phyloP scores from a whole-genome alignment of 2,329 filamentous ascomycete genomes.

The Monosporascus sp. region DNA sequence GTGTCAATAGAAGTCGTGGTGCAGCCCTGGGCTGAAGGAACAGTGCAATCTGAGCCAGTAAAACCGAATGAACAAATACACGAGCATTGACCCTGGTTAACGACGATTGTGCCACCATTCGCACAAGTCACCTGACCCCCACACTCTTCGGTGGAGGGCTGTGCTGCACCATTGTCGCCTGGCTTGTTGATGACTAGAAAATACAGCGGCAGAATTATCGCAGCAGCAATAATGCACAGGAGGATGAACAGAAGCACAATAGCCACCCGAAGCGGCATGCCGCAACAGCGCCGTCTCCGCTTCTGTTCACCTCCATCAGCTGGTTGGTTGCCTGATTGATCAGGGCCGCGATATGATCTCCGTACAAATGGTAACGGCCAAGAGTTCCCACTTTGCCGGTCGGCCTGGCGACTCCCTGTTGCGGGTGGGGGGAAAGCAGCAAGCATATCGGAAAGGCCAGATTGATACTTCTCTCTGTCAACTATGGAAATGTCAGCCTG shows the following conservation, averaged over 20 bases:
- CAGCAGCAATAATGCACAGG: conserved; percentile 69
- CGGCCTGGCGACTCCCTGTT: conserved; percentile 32
- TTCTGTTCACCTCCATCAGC: conserved; percentile 6
- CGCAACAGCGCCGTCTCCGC: conserved; percentile 65
- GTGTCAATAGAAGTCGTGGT: conserved; percentile 43
- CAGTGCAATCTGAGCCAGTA: conserved; percentile 52
- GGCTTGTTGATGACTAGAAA: conserved; percentile 55
- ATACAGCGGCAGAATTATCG: conserved; percentile 71
- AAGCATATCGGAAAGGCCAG: conserved; percentile 58
- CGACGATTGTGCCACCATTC: conserved; percentile 75
- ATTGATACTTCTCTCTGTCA: conserved; percentile 39
- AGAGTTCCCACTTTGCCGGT: conserved; percentile 40
- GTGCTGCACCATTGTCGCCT: conserved; percentile 23
- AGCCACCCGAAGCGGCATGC: conserved; percentile 75
- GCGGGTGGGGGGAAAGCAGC: conserved; percentile 60
- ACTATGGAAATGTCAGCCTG: conserved; percentile 21
- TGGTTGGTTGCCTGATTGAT: neutral
- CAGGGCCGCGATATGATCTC: conserved; percentile 17
- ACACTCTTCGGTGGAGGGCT: conserved; percentile 46
- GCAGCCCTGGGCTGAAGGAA: conserved; percentile 43
- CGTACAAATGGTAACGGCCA: conserved; percentile 42
- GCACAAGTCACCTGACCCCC: conserved; percentile 58
- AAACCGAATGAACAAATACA: conserved; percentile 90
- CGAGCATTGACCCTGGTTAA: conserved; percentile 63
- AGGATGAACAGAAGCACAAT: conserved; percentile 59